phyloP scores from a whole-genome alignment of 495 filamentous ascomycete genomes.

The Hypoxylon lienhwacheense region DNA sequence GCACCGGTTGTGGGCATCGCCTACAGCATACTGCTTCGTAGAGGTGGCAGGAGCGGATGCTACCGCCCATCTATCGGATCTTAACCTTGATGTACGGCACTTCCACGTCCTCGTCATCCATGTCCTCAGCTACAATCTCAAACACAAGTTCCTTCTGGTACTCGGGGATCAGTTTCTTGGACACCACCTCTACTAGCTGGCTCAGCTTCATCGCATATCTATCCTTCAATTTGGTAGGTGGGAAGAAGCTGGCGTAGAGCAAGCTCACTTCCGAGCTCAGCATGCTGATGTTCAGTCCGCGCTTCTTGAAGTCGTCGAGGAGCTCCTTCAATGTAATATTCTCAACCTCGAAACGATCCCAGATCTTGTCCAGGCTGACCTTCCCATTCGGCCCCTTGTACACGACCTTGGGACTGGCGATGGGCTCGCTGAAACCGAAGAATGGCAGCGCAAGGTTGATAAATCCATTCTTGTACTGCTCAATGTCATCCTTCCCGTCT shows the following conservation, averaged over 20 bases:
- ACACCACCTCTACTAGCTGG: conserved; percentile 82
- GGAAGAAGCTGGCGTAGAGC: conserved; percentile 95
- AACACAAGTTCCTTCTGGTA: conserved; percentile 97
- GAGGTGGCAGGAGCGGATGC: neutral
- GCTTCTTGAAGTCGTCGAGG: conserved; percentile 73
- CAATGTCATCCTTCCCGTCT: conserved; percentile 90
- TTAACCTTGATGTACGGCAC: conserved; percentile 96
- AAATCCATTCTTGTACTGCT: conserved; percentile 99
- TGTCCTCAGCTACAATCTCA: conserved; percentile 91
- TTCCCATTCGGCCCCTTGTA: conserved; percentile 76
- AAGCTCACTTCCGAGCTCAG: conserved; percentile 93
- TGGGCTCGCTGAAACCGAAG: conserved; percentile 97
- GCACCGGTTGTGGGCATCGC: neutral
- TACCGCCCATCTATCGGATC: conserved; percentile 41
- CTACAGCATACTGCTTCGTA: neutral
- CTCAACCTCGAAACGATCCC: conserved; percentile 94
- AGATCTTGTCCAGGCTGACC: conserved; percentile 89
- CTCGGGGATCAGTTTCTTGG: conserved; percentile 84
- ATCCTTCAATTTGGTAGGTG: conserved; percentile 84
- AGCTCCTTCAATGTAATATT: conserved; percentile 85
- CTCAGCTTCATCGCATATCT: conserved; percentile 63
- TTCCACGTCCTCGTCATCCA: conserved; percentile 91
- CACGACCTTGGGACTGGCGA: conserved; percentile 86
- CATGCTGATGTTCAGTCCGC: conserved; percentile 86
- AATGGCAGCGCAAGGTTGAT: conserved; percentile 96